A percentile compares a stretch with the other conserved stretches of the same genome.
Evolutionary conservation across 2,329 filamentous ascomycete genomes (phyloP).

Genomic region (Zymoseptoria pseudotritici): DNA sequence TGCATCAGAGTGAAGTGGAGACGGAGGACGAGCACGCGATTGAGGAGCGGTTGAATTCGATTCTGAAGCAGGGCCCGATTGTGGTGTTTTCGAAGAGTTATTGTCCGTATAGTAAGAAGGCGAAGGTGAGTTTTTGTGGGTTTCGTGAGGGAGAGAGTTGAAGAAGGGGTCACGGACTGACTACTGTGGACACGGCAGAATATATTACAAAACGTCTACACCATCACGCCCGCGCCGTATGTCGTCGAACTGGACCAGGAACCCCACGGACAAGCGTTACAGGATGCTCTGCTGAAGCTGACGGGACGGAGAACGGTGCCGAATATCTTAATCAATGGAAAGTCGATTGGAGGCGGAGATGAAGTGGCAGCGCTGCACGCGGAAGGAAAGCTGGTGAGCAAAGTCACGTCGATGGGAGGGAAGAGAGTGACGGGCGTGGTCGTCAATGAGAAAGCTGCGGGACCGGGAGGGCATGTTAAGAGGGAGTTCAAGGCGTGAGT

Average conservation of each 20-base stretch:
- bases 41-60: slow-evolving; percentile 64
- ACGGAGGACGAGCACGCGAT: slow-evolving; percentile 56
- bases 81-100: slow-evolving; percentile 95
- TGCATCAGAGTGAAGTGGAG: slow-evolving; percentile 31
- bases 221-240: slow-evolving; percentile 71
- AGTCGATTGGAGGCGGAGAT: slow-evolving; percentile 84
- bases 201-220: slow-evolving; percentile 76
- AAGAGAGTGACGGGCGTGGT: slow-evolving; percentile 48
- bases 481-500: slow-evolving; percentile 17
- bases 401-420: slow-evolving; percentile 65
- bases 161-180: too few relatives aligned
- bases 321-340: slow-evolving; percentile 81
- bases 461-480: slow-evolving; percentile 4
- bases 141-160: too few relatives aligned
- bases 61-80: slow-evolving; percentile 78
- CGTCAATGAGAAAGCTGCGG: slow-evolving; percentile 3
- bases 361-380: slow-evolving; percentile 64
- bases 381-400: slow-evolving; percentile 58
- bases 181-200: slow-evolving; percentile 27
- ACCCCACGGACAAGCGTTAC: slow-evolving; percentile 61
- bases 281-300: slow-evolving; percentile 61
- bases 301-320: slow-evolving; percentile 84
- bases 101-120: slow-evolving; percentile 77
- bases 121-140: slow-evolving; percentile 57
- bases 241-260: slow-evolving; percentile 89